phyloP scores from a whole-genome alignment of 78 protist species.

The Neovahlkampfia damariscottae region DNA sequence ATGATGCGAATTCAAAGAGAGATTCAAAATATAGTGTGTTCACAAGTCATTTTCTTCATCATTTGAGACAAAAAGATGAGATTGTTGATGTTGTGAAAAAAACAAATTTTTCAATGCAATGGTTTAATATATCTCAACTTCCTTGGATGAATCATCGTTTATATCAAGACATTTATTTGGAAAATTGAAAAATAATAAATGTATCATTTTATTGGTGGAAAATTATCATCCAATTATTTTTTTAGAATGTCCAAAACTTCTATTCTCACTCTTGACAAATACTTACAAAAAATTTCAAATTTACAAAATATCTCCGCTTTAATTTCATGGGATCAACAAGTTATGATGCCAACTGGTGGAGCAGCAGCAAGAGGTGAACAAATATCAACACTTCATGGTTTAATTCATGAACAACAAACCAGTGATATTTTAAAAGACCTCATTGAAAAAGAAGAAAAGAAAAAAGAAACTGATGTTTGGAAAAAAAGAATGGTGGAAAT shows the following conservation, averaged over 20 bases:
- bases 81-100: too few relatives aligned
- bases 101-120: neutral
- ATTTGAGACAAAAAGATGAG: too few relatives aligned
- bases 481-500: neutral
- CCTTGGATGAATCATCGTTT: too few relatives aligned
- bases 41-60: too few relatives aligned
- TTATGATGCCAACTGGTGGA: neutral
- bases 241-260: neutral
- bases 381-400: neutral
- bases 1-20: too few relatives aligned
- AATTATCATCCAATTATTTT: neutral
- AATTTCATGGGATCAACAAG: neutral
- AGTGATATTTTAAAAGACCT: neutral
- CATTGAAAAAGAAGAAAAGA: neutral
- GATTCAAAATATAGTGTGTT: too few relatives aligned
- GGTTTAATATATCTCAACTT: neutral
- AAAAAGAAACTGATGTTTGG: neutral
- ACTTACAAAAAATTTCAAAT: neutral
- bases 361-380: neutral
- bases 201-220: neutral
- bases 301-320: neutral
- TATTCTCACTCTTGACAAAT: neutral
- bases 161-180: too few relatives aligned
- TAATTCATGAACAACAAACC: neutral
- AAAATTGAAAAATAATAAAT: too few relatives aligned